Evolutionary conservation across 116 monocot species (phyloP).

Genomic region (Trichopus zeylanicus): DNA sequence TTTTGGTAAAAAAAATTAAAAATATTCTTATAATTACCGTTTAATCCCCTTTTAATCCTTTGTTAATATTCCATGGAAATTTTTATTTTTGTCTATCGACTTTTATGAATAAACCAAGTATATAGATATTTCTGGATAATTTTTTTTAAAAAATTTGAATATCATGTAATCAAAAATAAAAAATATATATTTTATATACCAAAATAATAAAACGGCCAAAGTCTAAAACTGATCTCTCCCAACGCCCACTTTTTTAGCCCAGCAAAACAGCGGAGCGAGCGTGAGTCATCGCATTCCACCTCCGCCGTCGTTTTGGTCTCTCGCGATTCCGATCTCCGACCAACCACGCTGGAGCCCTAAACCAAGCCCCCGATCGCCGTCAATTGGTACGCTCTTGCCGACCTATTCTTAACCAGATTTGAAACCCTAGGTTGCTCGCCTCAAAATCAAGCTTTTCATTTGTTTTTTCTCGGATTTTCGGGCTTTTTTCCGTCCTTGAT

Average conservation of each 20-base stretch:
- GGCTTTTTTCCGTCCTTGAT: background rate
- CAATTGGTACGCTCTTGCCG: background rate
- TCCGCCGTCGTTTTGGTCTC: background rate
- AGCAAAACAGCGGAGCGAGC: background rate
- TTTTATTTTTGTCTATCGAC: too few relatives aligned
- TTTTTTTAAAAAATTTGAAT: too few relatives aligned
- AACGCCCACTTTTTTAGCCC: background rate
- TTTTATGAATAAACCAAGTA: too few relatives aligned
- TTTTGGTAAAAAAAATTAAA: too few relatives aligned
- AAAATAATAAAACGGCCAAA: background rate
- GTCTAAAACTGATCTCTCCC: background rate
- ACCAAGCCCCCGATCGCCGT: background rate
- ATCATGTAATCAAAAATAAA: too few relatives aligned
- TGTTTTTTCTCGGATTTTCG: background rate
- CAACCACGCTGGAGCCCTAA: background rate
- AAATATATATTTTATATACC: background rate
- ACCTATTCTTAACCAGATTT: background rate
- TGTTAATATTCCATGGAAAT: too few relatives aligned
- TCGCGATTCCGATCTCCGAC: background rate
- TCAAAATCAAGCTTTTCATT: background rate
- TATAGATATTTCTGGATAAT: too few relatives aligned
- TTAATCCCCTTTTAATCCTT: too few relatives aligned
- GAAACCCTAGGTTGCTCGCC: background rate
- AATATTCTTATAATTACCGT: too few relatives aligned
- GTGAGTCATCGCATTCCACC: background rate